Conservation (phyloP, 2,329 filamentous ascomycete species). For the Catunica adiposa region DNA sequence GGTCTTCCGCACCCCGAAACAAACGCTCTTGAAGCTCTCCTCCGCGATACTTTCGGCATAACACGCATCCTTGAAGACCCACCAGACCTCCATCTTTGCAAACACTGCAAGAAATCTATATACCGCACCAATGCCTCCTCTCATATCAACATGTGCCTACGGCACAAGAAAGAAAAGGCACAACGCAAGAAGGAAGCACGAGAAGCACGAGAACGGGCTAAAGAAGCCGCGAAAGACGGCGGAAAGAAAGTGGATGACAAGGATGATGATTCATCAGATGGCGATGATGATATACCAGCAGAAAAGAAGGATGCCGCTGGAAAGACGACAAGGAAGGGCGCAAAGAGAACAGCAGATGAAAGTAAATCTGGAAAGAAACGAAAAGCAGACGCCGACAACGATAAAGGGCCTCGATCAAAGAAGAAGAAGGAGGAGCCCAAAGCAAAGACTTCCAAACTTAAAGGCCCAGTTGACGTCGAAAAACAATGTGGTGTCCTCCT, state of each 20-base stretch:
- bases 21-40: slow-evolving; percentile 56
- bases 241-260: slow-evolving; percentile 33
- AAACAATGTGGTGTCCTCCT: slow-evolving; percentile 80
- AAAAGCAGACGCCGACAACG: slow-evolving; percentile 58
- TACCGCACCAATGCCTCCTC: slow-evolving; percentile 56
- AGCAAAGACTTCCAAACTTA: slow-evolving; percentile 65
- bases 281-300: slow-evolving; percentile 26
- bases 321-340: slow-evolving; percentile 42
- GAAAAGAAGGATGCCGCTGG: slow-evolving; percentile 27
- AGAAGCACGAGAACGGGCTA: slow-evolving; percentile 51
- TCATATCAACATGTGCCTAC: slow-evolving; percentile 72
- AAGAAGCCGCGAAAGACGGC: slow-evolving; percentile 42
- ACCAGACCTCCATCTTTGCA: slow-evolving; percentile 70
- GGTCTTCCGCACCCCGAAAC: slow-evolving; percentile 37
- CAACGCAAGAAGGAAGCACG: slow-evolving; percentile 60
- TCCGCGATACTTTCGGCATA: slow-evolving; percentile 63
- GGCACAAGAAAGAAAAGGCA: slow-evolving; percentile 68
- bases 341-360: slow-evolving; percentile 46
- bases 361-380: slow-evolving; percentile 56
- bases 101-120: slow-evolving; percentile 84
- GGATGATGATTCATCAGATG: slow-evolving; percentile 32
- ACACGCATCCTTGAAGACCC: slow-evolving; percentile 68
- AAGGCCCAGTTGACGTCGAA: slow-evolving; percentile 88
- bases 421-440: slow-evolving; percentile 93
- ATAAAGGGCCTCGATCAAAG: slow-evolving; percentile 72